Percentiles rank a stretch among this genome's conserved stretches.
These are phyloP conservation scores for Euphorbia corollata DNA, from an alignment of 441 rosid species.

Conservation along the genomic window DNA sequence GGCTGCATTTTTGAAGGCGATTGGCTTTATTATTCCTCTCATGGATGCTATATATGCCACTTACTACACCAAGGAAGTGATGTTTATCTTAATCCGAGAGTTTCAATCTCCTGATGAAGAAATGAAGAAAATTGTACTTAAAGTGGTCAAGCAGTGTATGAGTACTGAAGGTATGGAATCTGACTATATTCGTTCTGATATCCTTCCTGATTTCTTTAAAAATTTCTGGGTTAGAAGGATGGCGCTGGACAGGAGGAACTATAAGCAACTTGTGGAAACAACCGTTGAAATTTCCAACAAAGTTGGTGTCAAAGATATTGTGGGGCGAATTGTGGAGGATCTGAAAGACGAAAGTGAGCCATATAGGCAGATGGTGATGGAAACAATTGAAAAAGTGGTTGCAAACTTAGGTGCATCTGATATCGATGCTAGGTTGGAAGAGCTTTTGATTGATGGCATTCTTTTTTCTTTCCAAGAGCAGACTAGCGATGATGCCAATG, in stretches of 20 bases:
- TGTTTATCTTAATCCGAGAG: constrained; percentile 83
- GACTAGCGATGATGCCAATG: constrained; percentile 92
- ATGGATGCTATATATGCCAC: constrained; percentile 96
- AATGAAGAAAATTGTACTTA: constrained; percentile 93
- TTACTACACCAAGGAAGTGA: constrained; percentile 88
- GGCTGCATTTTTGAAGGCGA: constrained; percentile 97
- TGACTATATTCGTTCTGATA: constrained; percentile 74
- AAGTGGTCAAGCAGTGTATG: constrained; percentile 95
- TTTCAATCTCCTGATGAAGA: constrained; percentile 97
- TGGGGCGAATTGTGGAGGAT: constrained; percentile 79
- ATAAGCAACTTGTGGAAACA: constrained; percentile 86
- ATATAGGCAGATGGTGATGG: constrained; percentile 91
- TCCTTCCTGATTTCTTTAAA: constrained; percentile 81
- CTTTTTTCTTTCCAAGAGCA: constrained; percentile 97
- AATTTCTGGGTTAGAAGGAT: constrained; percentile 92
- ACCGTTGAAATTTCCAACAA: constrained; percentile 93
- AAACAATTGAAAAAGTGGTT: constrained; percentile 90
- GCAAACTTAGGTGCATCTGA: constrained; percentile 88
- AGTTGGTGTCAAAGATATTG: constrained; percentile 89
- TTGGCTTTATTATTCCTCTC: constrained; percentile 90
- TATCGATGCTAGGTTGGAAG: constrained; percentile 82
- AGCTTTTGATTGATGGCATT: constrained; percentile 93
- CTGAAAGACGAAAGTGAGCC: constrained; percentile 94
- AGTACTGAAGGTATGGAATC: constrained; percentile 94
- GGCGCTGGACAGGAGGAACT: constrained; percentile 90